phyloP scores from a whole-genome alignment of 148 eudicot species.

The Amaranthus palmeri region DNA sequence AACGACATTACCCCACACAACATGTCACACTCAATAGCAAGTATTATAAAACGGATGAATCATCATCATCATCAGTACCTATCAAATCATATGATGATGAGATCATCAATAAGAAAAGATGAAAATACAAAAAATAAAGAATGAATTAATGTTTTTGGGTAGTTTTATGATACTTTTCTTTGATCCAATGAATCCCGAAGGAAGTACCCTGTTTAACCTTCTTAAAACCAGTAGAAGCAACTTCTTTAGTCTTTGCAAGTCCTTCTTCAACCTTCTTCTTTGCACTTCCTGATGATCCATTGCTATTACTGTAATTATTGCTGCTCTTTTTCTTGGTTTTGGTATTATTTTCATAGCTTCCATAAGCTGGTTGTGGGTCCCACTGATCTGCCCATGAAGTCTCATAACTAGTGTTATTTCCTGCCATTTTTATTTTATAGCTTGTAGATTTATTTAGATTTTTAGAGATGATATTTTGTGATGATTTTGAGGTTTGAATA shows the following conservation, averaged over 20 bases:
- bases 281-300: constrained; percentile 8
- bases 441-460: neutral
- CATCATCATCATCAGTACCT: too few species aligned
- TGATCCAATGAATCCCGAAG: constrained; percentile 61
- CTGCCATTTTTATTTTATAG: constrained; percentile 13
- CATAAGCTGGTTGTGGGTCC: constrained; percentile 40
- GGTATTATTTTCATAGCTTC: constrained; percentile 13
- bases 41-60: too few species aligned
- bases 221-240: constrained; percentile 61
- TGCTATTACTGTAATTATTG: constrained; percentile 7
- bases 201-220: constrained; percentile 75
- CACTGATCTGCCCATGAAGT: constrained; percentile 83
- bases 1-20: too few species aligned
- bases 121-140: too few species aligned
- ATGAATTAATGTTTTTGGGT: constrained; percentile 35
- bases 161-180: constrained; percentile 61
- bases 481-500: neutral
- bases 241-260: constrained; percentile 62
- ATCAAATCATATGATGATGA: too few species aligned
- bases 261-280: constrained; percentile 72
- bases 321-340: constrained; percentile 16
- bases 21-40: too few species aligned
- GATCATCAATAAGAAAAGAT: too few species aligned
- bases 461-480: neutral
- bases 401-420: constrained; percentile 26